phyloP scores from a whole-genome alignment of 306 rosid genomes.

The Senna siamea region DNA sequence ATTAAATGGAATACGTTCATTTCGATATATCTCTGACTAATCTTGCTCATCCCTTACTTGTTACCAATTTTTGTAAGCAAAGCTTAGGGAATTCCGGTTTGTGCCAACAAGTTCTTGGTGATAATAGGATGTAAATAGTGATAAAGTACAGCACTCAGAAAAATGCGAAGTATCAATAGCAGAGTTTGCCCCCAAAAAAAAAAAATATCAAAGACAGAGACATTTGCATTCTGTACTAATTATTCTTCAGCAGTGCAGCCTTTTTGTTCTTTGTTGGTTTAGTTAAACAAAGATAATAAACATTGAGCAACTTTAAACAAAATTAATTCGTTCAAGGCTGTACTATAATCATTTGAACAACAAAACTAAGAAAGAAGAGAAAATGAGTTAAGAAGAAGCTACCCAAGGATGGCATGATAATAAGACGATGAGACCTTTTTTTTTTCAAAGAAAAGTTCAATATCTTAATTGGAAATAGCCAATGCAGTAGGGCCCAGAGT shows the following conservation, averaged over 20 bases:
- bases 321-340: not conserved
- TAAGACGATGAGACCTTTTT: too few species aligned
- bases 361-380: not conserved
- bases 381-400: too few species aligned
- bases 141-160: not conserved
- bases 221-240: not conserved
- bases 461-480: too few species aligned
- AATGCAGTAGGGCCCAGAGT: not conserved
- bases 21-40: too few species aligned
- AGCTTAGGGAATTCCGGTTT: not conserved
- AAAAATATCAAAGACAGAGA: not conserved
- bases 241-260: not conserved
- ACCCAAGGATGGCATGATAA: too few species aligned
- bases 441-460: too few species aligned
- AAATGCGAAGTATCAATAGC: not conserved
- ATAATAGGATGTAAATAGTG: not conserved
- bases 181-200: too few species aligned
- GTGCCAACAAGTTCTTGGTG: not conserved
- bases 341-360: not conserved
- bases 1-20: too few species aligned
- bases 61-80: not conserved
- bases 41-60: too few species aligned
- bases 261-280: too few species aligned
- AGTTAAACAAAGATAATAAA: not conserved
- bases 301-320: not conserved